Conservation (phyloP, 2,329 filamentous ascomycete genomes). For the Nemania sp. region DNA sequence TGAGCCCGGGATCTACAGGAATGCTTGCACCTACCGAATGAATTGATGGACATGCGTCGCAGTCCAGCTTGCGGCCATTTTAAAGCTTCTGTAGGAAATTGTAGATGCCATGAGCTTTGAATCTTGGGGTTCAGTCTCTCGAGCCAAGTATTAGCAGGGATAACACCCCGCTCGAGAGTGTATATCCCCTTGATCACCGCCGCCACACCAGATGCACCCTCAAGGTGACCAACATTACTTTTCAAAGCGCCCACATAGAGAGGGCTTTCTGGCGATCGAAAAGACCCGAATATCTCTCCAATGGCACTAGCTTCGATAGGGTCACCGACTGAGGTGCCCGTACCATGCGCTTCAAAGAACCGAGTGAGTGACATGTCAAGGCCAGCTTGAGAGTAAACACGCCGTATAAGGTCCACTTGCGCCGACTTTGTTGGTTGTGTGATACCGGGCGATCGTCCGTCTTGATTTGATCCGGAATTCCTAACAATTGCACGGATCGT, state of each 20-base stretch:
- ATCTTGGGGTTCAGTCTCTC: conserved; percentile 25
- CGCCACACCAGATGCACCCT: conserved; percentile 26
- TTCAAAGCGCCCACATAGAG: conserved; percentile 28
- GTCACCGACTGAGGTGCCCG: conserved; percentile 39
- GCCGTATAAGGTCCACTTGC: conserved; percentile 43
- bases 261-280: conserved; percentile 15
- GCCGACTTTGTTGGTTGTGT: conserved; percentile 37
- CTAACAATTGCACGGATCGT: conserved; percentile 42
- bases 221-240: conserved; percentile 28
- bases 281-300: conserved; percentile 17
- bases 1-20: not conserved
- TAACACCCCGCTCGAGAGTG: conserved; percentile 26
- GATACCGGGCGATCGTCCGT: conserved; percentile 43
- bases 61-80: conserved; percentile 23
- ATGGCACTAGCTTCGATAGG: conserved; percentile 38
- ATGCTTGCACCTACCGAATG: conserved; percentile 18
- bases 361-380: conserved; percentile 34
- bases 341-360: conserved; percentile 33
- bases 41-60: conserved; percentile 28
- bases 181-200: conserved; percentile 29
- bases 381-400: conserved; percentile 43
- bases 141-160: conserved; percentile 28
- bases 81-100: conserved; percentile 22
- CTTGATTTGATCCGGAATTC: conserved; percentile 42
- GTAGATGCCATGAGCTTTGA: conserved; percentile 15